Evolutionary conservation across 192 early-diverging fungal genomes (phyloP), one percentile per base, ranked within the genome.

Genomic region (Umbelopsis sp.): DNA sequence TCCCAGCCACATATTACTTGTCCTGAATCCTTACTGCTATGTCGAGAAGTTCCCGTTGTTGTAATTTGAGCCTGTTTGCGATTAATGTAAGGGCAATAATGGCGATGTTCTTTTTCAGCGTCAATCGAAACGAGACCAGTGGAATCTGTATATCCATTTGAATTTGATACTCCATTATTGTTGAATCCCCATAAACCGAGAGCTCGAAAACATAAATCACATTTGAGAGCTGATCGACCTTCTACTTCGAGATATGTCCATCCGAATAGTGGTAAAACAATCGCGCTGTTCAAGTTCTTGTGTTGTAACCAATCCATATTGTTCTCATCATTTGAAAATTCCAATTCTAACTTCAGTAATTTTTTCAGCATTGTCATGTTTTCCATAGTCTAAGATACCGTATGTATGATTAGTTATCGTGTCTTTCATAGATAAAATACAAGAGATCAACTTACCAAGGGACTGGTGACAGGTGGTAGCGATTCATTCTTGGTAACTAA

Each of bases 181-280:
- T 34, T 34, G 29, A 34, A 62, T 8, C 14, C 26, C 56, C 56
- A 62, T 16, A 62, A 32, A 20, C 56, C 56, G 2, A 62, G 17
- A 6, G 56, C 56, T 32, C 56, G 26, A n/a, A 62, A 62, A 34
- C 56, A 62, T 62, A 62, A n/a, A 17, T 62, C 56, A 34, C 56
- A 62, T 34, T 62, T 62, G 0, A 62, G 20, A 29, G 26, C 5
- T 34, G 26, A 26, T 20, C 56, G 56, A 34, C 26, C 31, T 32
- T 62, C 56, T 11, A 62, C n/a, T 34, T 29, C 26, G 31, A 20
- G 20, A 34, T 34, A n/a, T 20, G 24, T 34, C 56, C 56, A 62
- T 17, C 56, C 56, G 20, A 62, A 62, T 16, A 62, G 26, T 14
- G 56, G 56, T 20, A 62, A 12, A 5, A 62, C 31, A 3, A 62